Evolutionary conservation across 371 early-diverging fungal species (phyloP).

Genomic region (Mortierella sp.): DNA sequence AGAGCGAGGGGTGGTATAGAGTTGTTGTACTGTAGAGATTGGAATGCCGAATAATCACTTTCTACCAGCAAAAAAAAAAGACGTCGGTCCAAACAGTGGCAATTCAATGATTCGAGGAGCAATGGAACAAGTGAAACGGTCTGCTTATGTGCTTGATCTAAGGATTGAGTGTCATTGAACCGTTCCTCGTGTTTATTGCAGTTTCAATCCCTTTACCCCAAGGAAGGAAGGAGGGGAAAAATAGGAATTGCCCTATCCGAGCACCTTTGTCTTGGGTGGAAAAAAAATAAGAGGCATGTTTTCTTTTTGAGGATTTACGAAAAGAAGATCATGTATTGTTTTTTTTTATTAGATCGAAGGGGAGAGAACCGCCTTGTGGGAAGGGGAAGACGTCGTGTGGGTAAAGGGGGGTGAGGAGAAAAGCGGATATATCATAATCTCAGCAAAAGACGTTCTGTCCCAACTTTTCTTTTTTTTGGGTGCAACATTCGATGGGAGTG

Average conservation of each 20-base stretch:
- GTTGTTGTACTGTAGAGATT: not conserved
- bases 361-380: not conserved
- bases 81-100: no score
- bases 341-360: not conserved
- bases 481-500: not conserved
- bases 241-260: slow-evolving; percentile 2
- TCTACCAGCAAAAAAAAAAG: no score
- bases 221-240: not conserved
- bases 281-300: not conserved
- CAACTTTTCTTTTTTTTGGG: slow-evolving; percentile 21
- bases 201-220: not conserved
- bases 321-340: not conserved
- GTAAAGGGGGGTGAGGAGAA: not conserved
- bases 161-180: no score
- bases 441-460: not conserved
- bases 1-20: not conserved
- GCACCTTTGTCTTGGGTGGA: not conserved
- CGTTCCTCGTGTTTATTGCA: no score
- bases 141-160: no score
- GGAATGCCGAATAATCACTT: no score
- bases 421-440: not conserved
- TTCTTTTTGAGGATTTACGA: no score
- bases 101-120: not conserved
- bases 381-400: not conserved
- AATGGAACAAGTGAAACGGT: no score